Base-by-base conservation (phyloP, 768 basidiomycete genomes). In the Chalciporus pseudorubinellus region DNA sequence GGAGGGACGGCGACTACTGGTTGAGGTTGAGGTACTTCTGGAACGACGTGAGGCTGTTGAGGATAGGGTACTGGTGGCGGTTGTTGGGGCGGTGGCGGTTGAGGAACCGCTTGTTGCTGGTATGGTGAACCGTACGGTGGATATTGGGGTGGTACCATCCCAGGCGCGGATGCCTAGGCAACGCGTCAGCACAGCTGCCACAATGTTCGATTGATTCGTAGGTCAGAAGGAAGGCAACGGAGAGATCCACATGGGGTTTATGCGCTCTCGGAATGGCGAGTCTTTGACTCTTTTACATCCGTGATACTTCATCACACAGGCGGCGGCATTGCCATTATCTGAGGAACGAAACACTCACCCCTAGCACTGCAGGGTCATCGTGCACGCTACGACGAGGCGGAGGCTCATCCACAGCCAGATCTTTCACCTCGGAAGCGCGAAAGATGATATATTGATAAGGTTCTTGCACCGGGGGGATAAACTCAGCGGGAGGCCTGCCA, bases 381-480 rank as follows among this genome's bases (percentile, higher is more conserved):
- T 87, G 86, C 14, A 91, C 83, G 60, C 79, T 89, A 44, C 83
- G 76, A 33, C 76, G 71, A 0, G 77, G 72, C 26, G 72, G 54
- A 1, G 80, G 77, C 52, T 90, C 86, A 60, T 93, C 90, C 13
- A 93, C 89, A 22, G 87, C 78, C n/a, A 92, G 77, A 63, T 93
- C 90, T 62, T 92, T 92, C 55, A 92, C 90, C 69, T 93, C 89
- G 3, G 88, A 88, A 7, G 90, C 90, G 46, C 89, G 88, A 72
- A 94, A 94, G 57, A 94, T 89, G 70, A 94, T 92, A 70, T 90
- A 92, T 57, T 87, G 80, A 66, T 92, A 94, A 0, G 89, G 89
- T 53, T 87, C 87, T 65, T 84, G 82, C 39, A 86, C 85, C 0
- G 91, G 89, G 4, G 91, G 87, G 51, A 92, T 90, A 69, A 83